These are phyloP conservation scores for Panus rudis DNA, from an alignment of 768 basidiomycete species.

Conservation along the genomic window DNA sequence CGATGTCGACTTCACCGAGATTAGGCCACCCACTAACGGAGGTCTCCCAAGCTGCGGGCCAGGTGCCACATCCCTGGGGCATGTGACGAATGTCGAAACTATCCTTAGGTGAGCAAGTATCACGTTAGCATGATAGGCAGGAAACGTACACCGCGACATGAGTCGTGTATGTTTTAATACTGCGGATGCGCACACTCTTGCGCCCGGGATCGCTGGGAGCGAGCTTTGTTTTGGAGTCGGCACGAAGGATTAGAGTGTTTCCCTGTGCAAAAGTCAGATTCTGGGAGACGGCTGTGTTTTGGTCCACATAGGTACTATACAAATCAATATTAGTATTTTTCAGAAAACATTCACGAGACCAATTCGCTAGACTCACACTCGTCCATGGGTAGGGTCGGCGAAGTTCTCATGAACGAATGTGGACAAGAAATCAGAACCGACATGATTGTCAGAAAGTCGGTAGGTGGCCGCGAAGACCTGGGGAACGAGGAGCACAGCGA, in stretches of 20 bases:
- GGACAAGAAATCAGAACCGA: constrained; percentile 34
- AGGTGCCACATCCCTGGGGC: constrained; percentile 43
- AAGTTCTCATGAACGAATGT: constrained; percentile 42
- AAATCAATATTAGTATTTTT: no score
- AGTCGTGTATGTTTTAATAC: constrained; percentile 44
- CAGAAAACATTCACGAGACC: neutral
- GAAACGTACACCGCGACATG: constrained; percentile 44
- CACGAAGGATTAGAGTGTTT: constrained; percentile 47
- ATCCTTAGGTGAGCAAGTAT: neutral
- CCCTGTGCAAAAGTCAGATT: constrained; percentile 54
- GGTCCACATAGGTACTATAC: constrained; percentile 36
- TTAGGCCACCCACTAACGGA: constrained; percentile 42
- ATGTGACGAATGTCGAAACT: constrained; percentile 47
- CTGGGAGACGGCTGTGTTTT: constrained; percentile 40
- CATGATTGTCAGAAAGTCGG: constrained; percentile 13
- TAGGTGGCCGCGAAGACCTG: constrained; percentile 18
- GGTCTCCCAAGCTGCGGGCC: constrained; percentile 54
- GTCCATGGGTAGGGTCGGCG: constrained; percentile 58
- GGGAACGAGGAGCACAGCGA: constrained; percentile 11
- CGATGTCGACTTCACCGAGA: constrained; percentile 34
- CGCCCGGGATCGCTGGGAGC: constrained; percentile 43
- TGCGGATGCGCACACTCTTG: constrained; percentile 50
- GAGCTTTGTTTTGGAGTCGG: constrained; percentile 44
- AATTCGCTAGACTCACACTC: constrained; percentile 41
- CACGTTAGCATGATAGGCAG: neutral